phyloP scores from a whole-genome alignment of 805 yeast species.

The Metschnikowia gruessii region DNA sequence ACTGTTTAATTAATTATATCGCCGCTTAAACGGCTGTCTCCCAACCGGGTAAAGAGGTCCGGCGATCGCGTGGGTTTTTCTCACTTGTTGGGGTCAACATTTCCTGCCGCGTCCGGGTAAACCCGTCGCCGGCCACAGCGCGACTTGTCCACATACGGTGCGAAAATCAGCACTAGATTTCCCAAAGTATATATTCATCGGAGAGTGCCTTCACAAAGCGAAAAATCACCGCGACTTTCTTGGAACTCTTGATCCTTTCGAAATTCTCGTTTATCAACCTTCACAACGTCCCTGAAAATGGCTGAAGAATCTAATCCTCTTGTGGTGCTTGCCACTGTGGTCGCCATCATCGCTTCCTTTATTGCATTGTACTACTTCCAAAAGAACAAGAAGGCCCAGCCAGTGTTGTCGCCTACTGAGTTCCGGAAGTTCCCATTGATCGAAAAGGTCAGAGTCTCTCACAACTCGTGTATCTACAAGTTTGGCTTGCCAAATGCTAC shows the following conservation, averaged over 20 bases:
- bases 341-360: slow-evolving; percentile 34
- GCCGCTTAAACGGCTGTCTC: background rate
- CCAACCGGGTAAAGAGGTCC: background rate
- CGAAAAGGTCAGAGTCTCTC: slow-evolving; percentile 70
- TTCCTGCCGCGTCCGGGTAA: slow-evolving; percentile 12
- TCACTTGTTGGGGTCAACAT: slow-evolving; percentile 9
- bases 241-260: background rate
- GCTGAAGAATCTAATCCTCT: slow-evolving; percentile 41
- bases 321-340: slow-evolving; percentile 39
- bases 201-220: background rate
- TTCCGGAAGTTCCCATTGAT: slow-evolving; percentile 79
- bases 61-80: background rate
- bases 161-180: slow-evolving; percentile 5
- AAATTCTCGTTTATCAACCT: background rate
- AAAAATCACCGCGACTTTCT: background rate
- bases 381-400: slow-evolving; percentile 37
- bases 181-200: slow-evolving; percentile 1
- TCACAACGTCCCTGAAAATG: slow-evolving; percentile 11
- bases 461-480: slow-evolving; percentile 79
- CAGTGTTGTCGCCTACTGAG: slow-evolving; percentile 60
- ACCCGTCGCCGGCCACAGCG: slow-evolving; percentile 2
- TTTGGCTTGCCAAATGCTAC: slow-evolving; percentile 75
- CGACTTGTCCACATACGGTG: slow-evolving; percentile 5
- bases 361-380: slow-evolving; percentile 35
- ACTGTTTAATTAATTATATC: too few relatives aligned